These are phyloP conservation scores for Amyloporia xantha DNA, from an alignment of 768 basidiomycete genomes.

Conservation along the genomic window DNA sequence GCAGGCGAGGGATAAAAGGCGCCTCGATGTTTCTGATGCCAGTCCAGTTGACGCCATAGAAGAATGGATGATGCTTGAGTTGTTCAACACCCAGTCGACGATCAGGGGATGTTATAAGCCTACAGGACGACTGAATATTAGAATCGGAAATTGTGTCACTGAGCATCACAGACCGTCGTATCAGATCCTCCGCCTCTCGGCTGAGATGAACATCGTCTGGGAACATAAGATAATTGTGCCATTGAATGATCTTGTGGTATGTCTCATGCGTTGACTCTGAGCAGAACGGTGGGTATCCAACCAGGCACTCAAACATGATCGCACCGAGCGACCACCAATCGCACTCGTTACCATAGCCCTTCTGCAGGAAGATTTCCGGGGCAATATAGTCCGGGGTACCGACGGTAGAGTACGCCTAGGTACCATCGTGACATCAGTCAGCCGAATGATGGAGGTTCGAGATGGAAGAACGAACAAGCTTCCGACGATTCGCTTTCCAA, in stretches of 20 bases:
- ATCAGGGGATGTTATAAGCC: slow-evolving; percentile 82
- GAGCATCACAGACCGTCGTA: slow-evolving; percentile 55
- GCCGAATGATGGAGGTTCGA: not conserved
- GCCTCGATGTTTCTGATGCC: slow-evolving; percentile 84
- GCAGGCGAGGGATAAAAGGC: slow-evolving; percentile 92
- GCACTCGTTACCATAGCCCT: slow-evolving; percentile 97
- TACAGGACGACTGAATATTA: slow-evolving; percentile 19
- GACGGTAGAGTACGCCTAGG: slow-evolving; percentile 93
- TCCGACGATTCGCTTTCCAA: slow-evolving; percentile 97
- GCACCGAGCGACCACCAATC: slow-evolving; percentile 99
- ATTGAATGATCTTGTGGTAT: slow-evolving; percentile 96
- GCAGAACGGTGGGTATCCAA: slow-evolving; percentile 97
- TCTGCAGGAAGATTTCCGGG: slow-evolving; percentile 92
- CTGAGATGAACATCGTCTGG: slow-evolving; percentile 94
- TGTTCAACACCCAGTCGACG: slow-evolving; percentile 74
- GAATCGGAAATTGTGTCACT: not conserved
- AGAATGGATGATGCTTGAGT: slow-evolving; percentile 89
- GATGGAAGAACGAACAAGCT: slow-evolving; percentile 51
- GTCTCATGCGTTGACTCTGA: slow-evolving; percentile 96
- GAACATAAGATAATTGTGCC: slow-evolving; percentile 79
- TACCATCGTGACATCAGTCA: slow-evolving; percentile 1
- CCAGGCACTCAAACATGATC: slow-evolving; percentile 97
- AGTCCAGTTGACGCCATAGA: slow-evolving; percentile 93
- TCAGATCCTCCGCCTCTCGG: slow-evolving; percentile 83
- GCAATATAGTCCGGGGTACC: slow-evolving; percentile 97